Conservation (phyloP, 129 eudicot species). For the Flaveria linearis region DNA sequence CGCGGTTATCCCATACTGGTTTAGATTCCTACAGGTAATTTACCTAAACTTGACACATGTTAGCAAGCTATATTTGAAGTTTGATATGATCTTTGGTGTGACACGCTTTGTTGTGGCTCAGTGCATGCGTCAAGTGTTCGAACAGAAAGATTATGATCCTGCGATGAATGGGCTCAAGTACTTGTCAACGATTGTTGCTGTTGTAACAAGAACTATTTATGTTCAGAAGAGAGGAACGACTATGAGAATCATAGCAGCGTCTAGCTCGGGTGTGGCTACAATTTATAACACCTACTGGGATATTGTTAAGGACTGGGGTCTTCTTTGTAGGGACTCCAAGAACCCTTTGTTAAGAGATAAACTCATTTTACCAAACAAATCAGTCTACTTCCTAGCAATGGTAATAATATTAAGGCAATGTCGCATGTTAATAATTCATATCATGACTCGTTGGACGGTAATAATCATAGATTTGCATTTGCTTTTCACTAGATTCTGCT, state of each 20-base stretch:
- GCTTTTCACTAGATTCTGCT: no score
- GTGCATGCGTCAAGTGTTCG: conserved; percentile 39
- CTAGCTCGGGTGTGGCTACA: conserved; percentile 38
- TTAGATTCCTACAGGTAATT: conserved; percentile 38
- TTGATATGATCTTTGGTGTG: not conserved
- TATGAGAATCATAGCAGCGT: conserved; percentile 39
- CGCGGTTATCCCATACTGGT: conserved; percentile 37
- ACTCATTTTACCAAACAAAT: conserved; percentile 35
- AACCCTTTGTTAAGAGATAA: conserved; percentile 50
- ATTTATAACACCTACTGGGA: conserved; percentile 41
- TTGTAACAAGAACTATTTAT: conserved; percentile 40
- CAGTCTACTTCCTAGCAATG: conserved; percentile 43
- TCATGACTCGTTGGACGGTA: no score
- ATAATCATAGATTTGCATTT: not conserved
- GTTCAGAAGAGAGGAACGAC: conserved; percentile 29
- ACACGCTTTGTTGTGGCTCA: conserved; percentile 3
- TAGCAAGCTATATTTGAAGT: conserved; percentile 4
- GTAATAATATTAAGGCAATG: conserved; percentile 4
- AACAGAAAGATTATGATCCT: conserved; percentile 34
- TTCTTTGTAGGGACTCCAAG: conserved; percentile 34
- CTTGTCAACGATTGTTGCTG: conserved; percentile 45
- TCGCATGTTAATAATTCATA: no score
- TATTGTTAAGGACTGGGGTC: conserved; percentile 45
- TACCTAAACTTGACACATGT: conserved; percentile 9
- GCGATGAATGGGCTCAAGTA: conserved; percentile 43